Percentiles rank a stretch among this genome's conserved stretches.
Evolutionary conservation across 306 rosid genomes (phyloP).

Genomic region (Dryas alaskensis): DNA sequence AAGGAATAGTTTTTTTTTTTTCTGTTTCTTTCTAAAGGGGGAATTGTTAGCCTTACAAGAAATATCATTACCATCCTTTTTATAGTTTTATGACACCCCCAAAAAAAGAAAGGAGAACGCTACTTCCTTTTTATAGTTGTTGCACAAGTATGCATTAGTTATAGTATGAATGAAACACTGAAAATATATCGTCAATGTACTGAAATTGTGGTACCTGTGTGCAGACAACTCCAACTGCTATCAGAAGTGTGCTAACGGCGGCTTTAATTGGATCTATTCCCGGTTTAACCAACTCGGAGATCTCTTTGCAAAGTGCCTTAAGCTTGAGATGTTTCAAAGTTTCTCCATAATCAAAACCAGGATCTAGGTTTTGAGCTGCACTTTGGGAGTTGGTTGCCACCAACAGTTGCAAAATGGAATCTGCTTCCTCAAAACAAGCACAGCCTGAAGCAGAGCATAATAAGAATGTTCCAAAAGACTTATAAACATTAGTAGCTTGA

Average conservation of each 20-base stretch:
- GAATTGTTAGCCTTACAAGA: too few species aligned
- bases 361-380: background rate
- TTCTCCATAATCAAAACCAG: conserved; percentile 32
- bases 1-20: too few species aligned
- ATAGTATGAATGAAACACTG: too few species aligned
- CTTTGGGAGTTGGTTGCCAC: background rate
- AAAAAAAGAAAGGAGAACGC: too few species aligned
- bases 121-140: too few species aligned
- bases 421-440: conserved; percentile 51
- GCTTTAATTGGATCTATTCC: conserved; percentile 24
- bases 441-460: conserved; percentile 40
- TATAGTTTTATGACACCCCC: too few species aligned
- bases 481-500: background rate
- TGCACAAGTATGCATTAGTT: too few species aligned
- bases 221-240: conserved; percentile 32
- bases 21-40: too few species aligned
- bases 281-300: background rate
- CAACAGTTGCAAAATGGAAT: conserved; percentile 32
- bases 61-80: too few species aligned
- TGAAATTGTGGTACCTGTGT: conserved; percentile 34
- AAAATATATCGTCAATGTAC: too few species aligned
- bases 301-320: conserved; percentile 24
- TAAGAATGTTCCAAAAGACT: conserved; percentile 69
- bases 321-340: conserved; percentile 31
- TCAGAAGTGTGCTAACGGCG: conserved; percentile 38